Evolutionary conservation across 176 grass and related monocot species (phyloP), one percentile per base, ranked within the genome.

Genomic region (Triticum dicoccoides): DNA sequence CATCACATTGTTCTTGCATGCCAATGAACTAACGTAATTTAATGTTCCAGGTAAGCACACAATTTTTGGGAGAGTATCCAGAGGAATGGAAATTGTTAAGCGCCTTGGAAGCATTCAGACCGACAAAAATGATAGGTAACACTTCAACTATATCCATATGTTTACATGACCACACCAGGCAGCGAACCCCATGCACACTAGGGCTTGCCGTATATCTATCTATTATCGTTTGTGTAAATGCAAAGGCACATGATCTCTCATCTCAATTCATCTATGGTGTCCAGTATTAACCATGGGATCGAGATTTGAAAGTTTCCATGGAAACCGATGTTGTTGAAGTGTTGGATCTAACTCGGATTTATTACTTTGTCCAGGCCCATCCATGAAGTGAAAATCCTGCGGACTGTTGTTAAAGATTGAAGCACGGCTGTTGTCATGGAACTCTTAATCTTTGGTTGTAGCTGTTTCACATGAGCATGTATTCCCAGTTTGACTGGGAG

Each of bases 51-150:
- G 93, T 73, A 98, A 98, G 83, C 96, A 98, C 92, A 96, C 93
- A 64, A 94, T 98, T 80, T 98, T 98, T 62, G 93, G 96, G 56
- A 92, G 96, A 91, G 87, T 98, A 33, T 92, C 90, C 87, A 90
- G 76, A 73, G 96, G 92, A 82, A 98, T 98, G 87, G 96, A 96
- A 82, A 94, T 98, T 58, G 76, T 96, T 59, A 98, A 98, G 82
- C 88, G 93, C 52, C 96, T 98, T 84, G 92, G 93, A 69, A 98
- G 96, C 83, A 82, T 98, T 72, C 96, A 98, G 86, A 96, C 96
- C 39, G 92, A 98, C 85, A 96, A 98, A 85, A 96, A 88, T 63
- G 92, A 98, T 59, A 89, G 93, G 93, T 96, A 80, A 45, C 25
- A 65, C 34, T 21, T 8, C 10, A 64, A 86, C 6, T 27, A 47